phyloP scores from a whole-genome alignment of 2,329 filamentous ascomycete genomes.

The Elsinoe fawcettii region DNA sequence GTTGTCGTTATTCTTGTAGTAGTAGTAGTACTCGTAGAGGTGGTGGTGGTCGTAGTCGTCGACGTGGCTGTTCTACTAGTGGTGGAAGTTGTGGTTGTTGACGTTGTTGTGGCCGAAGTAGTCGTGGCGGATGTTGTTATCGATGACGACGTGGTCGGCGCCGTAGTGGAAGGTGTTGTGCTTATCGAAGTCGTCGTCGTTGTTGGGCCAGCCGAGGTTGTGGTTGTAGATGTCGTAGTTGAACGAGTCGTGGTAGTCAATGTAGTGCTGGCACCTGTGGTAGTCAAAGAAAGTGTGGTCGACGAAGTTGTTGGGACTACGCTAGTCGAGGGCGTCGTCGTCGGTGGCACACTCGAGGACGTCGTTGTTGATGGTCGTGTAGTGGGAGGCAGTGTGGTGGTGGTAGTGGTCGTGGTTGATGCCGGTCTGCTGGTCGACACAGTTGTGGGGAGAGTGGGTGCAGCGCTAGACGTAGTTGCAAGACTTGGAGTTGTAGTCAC shows the following conservation, averaged over 20 bases:
- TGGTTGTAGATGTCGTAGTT: not conserved
- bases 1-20: slow-evolving; percentile 13
- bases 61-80: not conserved
- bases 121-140: not conserved
- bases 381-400: not conserved
- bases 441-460: not conserved
- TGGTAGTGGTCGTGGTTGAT: not conserved
- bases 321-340: not conserved
- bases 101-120: not conserved
- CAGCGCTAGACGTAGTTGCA: too few relatives aligned
- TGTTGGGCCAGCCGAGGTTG: not conserved
- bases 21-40: not conserved
- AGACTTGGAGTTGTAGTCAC: not conserved
- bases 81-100: not conserved
- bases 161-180: not conserved
- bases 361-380: not conserved
- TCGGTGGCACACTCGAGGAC: not conserved
- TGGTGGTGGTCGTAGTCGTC: not conserved
- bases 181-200: not conserved
- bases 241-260: not conserved
- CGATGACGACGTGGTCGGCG: not conserved
- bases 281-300: slow-evolving; percentile 20
- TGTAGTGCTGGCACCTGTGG: slow-evolving; percentile 10
- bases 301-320: not conserved
- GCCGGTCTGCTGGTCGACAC: not conserved